Base-by-base conservation (phyloP, 768 basidiomycete species). In the Cystofilobasidium ferigula region DNA sequence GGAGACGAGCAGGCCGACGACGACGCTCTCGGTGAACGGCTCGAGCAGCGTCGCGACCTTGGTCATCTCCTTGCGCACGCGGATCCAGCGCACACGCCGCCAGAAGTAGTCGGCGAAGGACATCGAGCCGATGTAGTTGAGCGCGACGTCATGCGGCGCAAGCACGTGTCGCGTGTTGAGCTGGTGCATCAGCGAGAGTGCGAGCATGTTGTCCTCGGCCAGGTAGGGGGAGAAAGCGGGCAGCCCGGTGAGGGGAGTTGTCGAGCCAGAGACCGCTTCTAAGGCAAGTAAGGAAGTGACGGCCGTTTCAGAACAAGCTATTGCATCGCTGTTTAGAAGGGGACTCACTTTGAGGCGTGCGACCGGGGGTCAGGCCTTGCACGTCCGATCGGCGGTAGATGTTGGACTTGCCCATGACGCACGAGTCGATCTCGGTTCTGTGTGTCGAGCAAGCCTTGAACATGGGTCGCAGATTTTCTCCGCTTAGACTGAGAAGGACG, bases 161-260 rank as follows among this genome's bases (percentile, higher is more conserved):
- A 98, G 81, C 64, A 89, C 86, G 73, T 99, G 95, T 54, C 88
- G 82, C 40, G 90, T 79, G 40, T 83, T 86, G 3, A 97, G 80
- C 74, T 98, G 89, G 74, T 97, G 89, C 95, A 92, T 97, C 16
- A 99, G 78, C 1, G 89, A 84, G 56, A 83, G 80, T 22, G 85
- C 95, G 64, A 99, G 94, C 89, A 89, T 94, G 77, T 97, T 97
- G 78, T 99, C 95, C 76, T 99, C 95, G 0, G 95, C 94, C 48
- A 98, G 81, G 77, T 86, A 98, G 16, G 86, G 84, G 0, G 86
- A 86, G 69, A 97, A 97, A 0, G 84, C 86, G 10, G 83, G 80
- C 28, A 99, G 80, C 0, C 92, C 92, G 51, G 70, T 76, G 73
- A 72, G 73, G 26, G 73, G 67, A 69, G 78, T 72, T 58, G 73